Conservation (phyloP, 805 yeast species). For the Wickerhamomyces mucosus region DNA sequence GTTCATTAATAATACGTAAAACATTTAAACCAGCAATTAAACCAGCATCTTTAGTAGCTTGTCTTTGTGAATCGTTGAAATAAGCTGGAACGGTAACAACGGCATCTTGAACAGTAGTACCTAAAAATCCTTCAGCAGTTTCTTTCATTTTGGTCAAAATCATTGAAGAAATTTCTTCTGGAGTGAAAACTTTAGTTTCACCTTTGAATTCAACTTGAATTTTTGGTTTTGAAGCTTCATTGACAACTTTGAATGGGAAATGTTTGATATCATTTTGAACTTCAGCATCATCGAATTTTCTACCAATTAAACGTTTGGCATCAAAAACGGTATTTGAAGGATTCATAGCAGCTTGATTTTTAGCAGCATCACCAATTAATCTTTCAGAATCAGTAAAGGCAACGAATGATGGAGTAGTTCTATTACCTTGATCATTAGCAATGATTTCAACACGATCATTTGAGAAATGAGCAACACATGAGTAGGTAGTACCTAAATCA, state of each 20-base stretch:
- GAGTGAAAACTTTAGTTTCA: slow-evolving; percentile 80
- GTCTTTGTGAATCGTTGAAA: slow-evolving; percentile 16
- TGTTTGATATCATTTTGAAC: slow-evolving; percentile 75
- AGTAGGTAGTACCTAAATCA: slow-evolving; percentile 36
- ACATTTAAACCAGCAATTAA: slow-evolving; percentile 14
- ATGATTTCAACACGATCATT: slow-evolving; percentile 90
- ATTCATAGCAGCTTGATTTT: slow-evolving; percentile 80
- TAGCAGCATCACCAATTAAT: slow-evolving; percentile 24
- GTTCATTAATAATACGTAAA: slow-evolving; percentile 15
- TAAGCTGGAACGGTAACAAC: slow-evolving; percentile 41
- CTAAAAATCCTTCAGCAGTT: slow-evolving; percentile 87
- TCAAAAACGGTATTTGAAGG: slow-evolving; percentile 86
- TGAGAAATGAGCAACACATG: slow-evolving; percentile 92
- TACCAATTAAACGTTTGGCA: slow-evolving; percentile 90
- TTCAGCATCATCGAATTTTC: slow-evolving; percentile 72
- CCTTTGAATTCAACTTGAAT: slow-evolving; percentile 50
- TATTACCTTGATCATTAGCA: slow-evolving; percentile 97
- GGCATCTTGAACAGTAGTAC: slow-evolving; percentile 77
- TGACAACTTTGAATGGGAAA: slow-evolving; percentile 74
- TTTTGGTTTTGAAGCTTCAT: slow-evolving; percentile 69
- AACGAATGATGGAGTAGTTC: slow-evolving; percentile 94
- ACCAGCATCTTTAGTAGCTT: slow-evolving; percentile 16
- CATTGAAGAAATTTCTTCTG: slow-evolving; percentile 95
- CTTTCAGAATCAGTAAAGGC: slow-evolving; percentile 87
- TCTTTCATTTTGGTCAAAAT: slow-evolving; percentile 83